Evolutionary conservation across 2,329 filamentous ascomycete species (phyloP), one percentile per base, ranked within the genome.

Genomic region (Sclerotinia borealis): DNA sequence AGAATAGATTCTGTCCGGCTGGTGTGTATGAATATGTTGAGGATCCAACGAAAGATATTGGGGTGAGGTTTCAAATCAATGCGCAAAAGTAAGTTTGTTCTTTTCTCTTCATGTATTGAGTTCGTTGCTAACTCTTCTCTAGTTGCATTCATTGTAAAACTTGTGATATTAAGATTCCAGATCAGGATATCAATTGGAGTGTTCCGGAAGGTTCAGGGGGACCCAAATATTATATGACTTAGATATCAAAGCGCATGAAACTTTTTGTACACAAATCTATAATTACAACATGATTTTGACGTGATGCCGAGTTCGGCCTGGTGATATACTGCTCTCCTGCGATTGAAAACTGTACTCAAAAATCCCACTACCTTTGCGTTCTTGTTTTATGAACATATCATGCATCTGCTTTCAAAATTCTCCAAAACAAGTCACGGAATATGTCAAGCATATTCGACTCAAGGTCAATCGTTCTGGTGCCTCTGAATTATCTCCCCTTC

Each of bases 141-240:
- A 96, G 93, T 79, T 99, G 95, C 76, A 96, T 99, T 68, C 95
- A 99, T 79, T 99, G 95, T 83, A 99, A 99, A 84, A 99, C 95
- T 17, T 99, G 95, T 76, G 95, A 99, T 77, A 99, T 99, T 80
- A 99, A 99, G 80, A 93, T 92, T 19, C 95, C 95, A 9, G 85
- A 88, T 67, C 95, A 99, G 66, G 95, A 98, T 75, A 98, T 99
- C 78, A 66, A 64, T 31, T 66, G 64, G 64, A 60, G 52, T 25
- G 59, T 59, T 0, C 64, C 64, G 6, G 56, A 66, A 75, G 93
- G 95, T 68, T 95, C 93, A 59, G 95, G 88, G 71, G 86, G 86
- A 1, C 86, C 86, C 41, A 88, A 89, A 76, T 89, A 89, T 74
- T 88, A 87, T 76, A 86, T 87, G 84, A 86, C 85, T 29, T 75